Base-by-base conservation (phyloP, 1,284 basidiomycete species). In the Dichomitus squalens region DNA sequence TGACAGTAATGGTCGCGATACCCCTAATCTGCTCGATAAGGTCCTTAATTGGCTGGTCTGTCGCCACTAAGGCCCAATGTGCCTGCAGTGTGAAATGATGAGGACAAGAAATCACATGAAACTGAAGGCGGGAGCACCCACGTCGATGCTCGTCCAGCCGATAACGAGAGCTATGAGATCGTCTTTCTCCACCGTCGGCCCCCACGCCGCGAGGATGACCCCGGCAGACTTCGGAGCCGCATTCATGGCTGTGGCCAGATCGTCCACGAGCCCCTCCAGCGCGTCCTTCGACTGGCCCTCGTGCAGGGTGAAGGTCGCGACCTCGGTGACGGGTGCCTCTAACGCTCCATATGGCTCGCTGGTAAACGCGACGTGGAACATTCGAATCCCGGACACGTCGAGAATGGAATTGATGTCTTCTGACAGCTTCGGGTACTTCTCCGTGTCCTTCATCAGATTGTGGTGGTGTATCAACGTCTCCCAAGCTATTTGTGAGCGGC, bases 131-230 rank as follows among this genome's bases (percentile, higher is more conserved):
- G 16, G 34, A 1, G 1, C 6, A 52, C 63, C 49, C 40, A 68
- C 66, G 8, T 66, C 63, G 7, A 68, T 61, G 23, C 54, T 65
- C n/a, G 51, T 51, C 66, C 65, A 68, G 11, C 66, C 66, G 21
- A 68, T 58, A 49, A 65, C 57, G 6, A 65, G 36, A 3, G 20
- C 62, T 5, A 65, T 7, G 7, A 49, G 39, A 39, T 65, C 41
- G 23, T 54, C 53, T 36, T 60, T 58, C 62, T 66, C 66, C 18
- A 57, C 61, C 23, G 49, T 41, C 3, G 63, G 63, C 7, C 66
- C 66, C 63, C 62, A 68, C 23, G 62, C 53, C 0, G 63, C 55
- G 20, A 47, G 36, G 2, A 61, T 25, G 9, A 50, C 59, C 21
- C 63, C 62, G 6, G 38, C 40, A 7, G 41, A 46, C 31, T 54